These are phyloP conservation scores for Cyamopsis tetragonoloba DNA, from an alignment of 306 rosid genomes.

Conservation along the genomic window DNA sequence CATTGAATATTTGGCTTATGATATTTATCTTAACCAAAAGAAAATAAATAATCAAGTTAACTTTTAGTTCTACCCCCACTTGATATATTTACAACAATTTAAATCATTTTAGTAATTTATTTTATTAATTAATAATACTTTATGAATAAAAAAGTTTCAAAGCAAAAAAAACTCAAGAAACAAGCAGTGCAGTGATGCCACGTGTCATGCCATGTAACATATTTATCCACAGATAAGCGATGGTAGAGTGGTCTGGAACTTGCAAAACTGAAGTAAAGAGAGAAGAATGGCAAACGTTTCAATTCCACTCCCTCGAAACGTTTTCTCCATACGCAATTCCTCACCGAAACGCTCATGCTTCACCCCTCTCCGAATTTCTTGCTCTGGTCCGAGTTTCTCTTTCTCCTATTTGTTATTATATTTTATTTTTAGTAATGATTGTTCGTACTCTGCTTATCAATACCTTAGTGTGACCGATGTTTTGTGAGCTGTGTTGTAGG, in stretches of 20 bases:
- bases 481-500: slow-evolving; percentile 18
- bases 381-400: slow-evolving; percentile 46
- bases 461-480: neutral
- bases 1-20: too few species aligned
- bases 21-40: too few species aligned
- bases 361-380: slow-evolving; percentile 32
- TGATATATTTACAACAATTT: too few species aligned
- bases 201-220: slow-evolving; percentile 52
- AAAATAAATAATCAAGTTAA: too few species aligned
- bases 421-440: neutral
- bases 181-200: slow-evolving; percentile 5
- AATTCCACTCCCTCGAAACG: slow-evolving; percentile 48
- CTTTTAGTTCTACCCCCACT: too few species aligned
- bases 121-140: neutral
- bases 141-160: neutral
- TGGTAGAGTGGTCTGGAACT: slow-evolving; percentile 3
- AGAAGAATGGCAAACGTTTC: slow-evolving; percentile 57
- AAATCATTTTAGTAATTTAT: too few species aligned
- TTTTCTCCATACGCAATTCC: slow-evolving; percentile 31
- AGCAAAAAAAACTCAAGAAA: too few species aligned
- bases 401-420: neutral
- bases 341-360: slow-evolving; percentile 35
- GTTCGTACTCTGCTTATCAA: neutral
- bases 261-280: slow-evolving; percentile 1
- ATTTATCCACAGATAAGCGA: slow-evolving; percentile 33